phyloP scores from a whole-genome alignment of 768 basidiomycete genomes.

The Rhizopogon sp. region DNA sequence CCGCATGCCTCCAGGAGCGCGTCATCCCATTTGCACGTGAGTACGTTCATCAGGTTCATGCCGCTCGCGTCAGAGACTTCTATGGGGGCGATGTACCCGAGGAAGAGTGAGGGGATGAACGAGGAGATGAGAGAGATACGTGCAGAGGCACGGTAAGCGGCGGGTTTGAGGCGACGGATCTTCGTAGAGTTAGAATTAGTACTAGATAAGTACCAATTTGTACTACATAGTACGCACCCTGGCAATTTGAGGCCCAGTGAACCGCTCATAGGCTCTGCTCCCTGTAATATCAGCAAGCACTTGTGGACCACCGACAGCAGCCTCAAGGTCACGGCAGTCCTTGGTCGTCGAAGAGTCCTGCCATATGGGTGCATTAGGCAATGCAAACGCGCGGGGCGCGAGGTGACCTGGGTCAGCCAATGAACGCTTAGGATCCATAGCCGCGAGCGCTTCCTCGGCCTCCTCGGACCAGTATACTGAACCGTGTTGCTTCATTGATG shows the following conservation, averaged over 20 bases:
- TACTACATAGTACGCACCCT: conserved; percentile 39
- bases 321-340: conserved; percentile 69
- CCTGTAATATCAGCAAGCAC: conserved; percentile 73
- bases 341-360: conserved; percentile 82
- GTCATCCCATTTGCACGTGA: conserved; percentile 71
- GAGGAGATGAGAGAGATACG: conserved; percentile 79
- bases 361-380: conserved; percentile 76
- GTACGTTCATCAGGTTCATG: conserved; percentile 83
- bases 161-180: conserved; percentile 53
- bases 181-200: conserved; percentile 18
- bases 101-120: conserved; percentile 78
- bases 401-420: conserved; percentile 51
- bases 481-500: conserved; percentile 67
- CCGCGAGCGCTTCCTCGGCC: conserved; percentile 46
- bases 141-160: conserved; percentile 52
- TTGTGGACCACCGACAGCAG: conserved; percentile 63
- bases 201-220: background rate
- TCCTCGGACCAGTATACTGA: conserved; percentile 75
- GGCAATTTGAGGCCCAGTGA: conserved; percentile 82
- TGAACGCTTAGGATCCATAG: conserved; percentile 44
- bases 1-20: conserved; percentile 62
- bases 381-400: conserved; percentile 59
- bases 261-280: conserved; percentile 81
- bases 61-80: conserved; percentile 89
- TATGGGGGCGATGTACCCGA: conserved; percentile 72